Evolutionary conservation across 306 rosid species (phyloP).

Genomic region (Acacia acuminata): DNA sequence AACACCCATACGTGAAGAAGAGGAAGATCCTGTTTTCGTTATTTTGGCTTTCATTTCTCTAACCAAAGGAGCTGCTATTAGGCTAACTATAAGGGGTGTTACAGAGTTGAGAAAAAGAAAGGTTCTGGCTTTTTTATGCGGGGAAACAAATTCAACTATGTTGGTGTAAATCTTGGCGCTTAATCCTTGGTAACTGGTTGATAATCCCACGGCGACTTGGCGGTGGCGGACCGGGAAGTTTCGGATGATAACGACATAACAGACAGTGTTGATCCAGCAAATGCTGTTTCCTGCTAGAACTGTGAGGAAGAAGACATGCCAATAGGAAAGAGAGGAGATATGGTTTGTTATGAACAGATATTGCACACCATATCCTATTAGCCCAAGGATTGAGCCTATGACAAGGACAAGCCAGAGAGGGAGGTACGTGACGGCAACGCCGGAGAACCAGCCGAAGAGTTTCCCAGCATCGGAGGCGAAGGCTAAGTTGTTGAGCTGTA

Average conservation of each 20-base stretch:
- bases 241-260: constrained; percentile 41
- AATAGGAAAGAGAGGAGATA: constrained; percentile 52
- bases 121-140: constrained; percentile 35
- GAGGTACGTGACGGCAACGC: constrained; percentile 60
- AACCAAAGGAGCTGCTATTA: constrained; percentile 43
- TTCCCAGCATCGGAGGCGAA: constrained; percentile 95
- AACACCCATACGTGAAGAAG: constrained; percentile 16
- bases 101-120: constrained; percentile 65
- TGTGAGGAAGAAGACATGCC: constrained; percentile 60
- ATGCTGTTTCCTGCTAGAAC: constrained; percentile 82
- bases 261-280: constrained; percentile 64
- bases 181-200: constrained; percentile 73
- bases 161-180: constrained; percentile 74
- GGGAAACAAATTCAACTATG: constrained; percentile 41
- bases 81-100: constrained; percentile 45
- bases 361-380: constrained; percentile 75
- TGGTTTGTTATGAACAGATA: constrained; percentile 59
- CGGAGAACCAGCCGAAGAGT: constrained; percentile 69
- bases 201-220: constrained; percentile 41
- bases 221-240: constrained; percentile 32
- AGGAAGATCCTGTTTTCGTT: neutral
- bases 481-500: constrained; percentile 84
- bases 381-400: constrained; percentile 67
- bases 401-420: constrained; percentile 83
- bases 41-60: constrained; percentile 31